Evolutionary conservation across 2,329 filamentous ascomycete genomes (phyloP), one percentile per base, ranked within the genome.

Genomic region (Lasiodiplodia gonubiensis): DNA sequence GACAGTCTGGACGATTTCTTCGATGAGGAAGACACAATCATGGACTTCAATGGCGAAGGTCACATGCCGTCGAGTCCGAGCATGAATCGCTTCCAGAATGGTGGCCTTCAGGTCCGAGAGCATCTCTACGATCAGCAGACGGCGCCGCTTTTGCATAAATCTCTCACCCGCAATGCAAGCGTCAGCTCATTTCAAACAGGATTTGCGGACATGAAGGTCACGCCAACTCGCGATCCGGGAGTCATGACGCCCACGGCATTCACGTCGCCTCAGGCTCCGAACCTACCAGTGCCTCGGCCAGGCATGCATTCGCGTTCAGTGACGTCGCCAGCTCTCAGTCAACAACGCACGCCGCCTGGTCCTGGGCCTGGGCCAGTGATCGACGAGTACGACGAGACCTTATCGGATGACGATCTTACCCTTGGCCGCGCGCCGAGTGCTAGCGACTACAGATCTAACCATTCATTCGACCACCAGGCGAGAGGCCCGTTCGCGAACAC

Each of bases 111-210:
- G 71, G 89, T 89, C 1, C 91, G 89, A 12, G 92, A 94, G 25
- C 89, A 92, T 75, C 81, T 97, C 0, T 97, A 98, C 78, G 94
- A 97, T 73, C 93, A 97, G 77, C 92, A 97, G 75, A 96, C 95
- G 7, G 84, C 95, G 12, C 94, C 94, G 0, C 96, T 97, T 63
- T 81, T 97, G 6, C 91, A 95, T 72, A 92, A 95, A 74, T 95
- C 93, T 0, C 84, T 91, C 27, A 87, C 85, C 25, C 75, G 92
- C 12, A 94, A 89, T 70, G 90, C 90, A 46, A 91, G 88, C 61
- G 87, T 89, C 1, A 86, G 87, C 0, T 91, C 90, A 0, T 95
- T 98, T 78, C 93, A 97, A 72, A 96, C 94, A 73, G 92, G 92
- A 4, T 94, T 97, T 72, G 87, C 89, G 1, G 94, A 97, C 74